A percentile compares a stretch with the other conserved stretches of the same genome.
These are phyloP conservation scores for Mallotus japonicus DNA, from an alignment of 441 rosid genomes.

Conservation along the genomic window DNA sequence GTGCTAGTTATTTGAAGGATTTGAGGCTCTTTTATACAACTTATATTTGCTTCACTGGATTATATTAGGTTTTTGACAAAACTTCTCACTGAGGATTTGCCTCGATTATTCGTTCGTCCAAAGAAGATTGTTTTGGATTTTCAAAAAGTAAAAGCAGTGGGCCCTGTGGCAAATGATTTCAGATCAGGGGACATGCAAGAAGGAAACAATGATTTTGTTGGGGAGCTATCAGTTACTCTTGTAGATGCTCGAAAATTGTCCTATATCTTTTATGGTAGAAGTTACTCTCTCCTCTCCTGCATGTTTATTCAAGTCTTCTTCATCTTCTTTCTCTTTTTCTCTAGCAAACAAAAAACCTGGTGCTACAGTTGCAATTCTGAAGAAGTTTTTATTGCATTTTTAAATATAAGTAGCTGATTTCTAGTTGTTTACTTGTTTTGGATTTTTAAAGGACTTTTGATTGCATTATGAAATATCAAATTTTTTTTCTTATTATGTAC, in stretches of 20 bases:
- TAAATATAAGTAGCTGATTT: neutral
- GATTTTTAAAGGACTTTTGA: too few relatives aligned
- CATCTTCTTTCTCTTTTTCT: neutral
- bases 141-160: constrained; percentile 90
- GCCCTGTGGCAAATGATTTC: constrained; percentile 62
- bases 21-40: neutral
- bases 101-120: constrained; percentile 88
- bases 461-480: too few relatives aligned
- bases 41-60: constrained; percentile 5
- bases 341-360: too few relatives aligned
- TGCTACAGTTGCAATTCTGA: constrained; percentile 2
- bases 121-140: constrained; percentile 96
- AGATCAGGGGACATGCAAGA: constrained; percentile 83
- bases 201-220: constrained; percentile 84
- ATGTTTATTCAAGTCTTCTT: neutral
- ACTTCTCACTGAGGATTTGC: constrained; percentile 91
- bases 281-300: neutral
- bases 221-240: constrained; percentile 88
- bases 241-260: constrained; percentile 88
- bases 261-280: constrained; percentile 66
- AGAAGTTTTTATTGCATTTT: neutral
- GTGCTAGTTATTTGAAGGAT: neutral
- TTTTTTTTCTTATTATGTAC: too few relatives aligned
- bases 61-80: constrained; percentile 80
- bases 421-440: neutral